Evolutionary conservation across 2,329 filamentous ascomycete genomes (phyloP).

Genomic region (Aspergillus udagawae): DNA sequence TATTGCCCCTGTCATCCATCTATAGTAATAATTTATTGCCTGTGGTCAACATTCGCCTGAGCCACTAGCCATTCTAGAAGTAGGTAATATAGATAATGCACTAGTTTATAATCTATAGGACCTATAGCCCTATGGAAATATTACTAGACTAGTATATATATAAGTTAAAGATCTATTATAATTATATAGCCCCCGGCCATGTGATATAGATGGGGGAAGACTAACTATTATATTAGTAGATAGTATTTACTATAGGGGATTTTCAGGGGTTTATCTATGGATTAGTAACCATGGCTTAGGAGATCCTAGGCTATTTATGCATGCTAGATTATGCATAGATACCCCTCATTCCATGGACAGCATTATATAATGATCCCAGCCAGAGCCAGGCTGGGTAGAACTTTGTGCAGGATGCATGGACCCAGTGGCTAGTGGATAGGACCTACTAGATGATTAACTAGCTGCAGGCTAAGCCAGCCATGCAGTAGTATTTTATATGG

Average conservation of each 20-base stretch:
- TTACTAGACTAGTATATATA: not conserved
- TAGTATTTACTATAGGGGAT: not conserved
- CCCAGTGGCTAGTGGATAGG: no score
- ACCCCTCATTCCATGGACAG: no score
- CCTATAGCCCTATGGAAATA: no score
- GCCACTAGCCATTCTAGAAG: not conserved
- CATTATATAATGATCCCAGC: no score
- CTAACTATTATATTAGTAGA: not conserved
- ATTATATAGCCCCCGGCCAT: not conserved
- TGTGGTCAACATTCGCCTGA: not conserved
- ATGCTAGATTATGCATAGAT: no score
- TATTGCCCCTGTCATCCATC: not conserved
- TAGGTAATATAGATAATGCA: not conserved
- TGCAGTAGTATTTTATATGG: no score
- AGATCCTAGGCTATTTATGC: no score
- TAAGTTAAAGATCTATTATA: conserved; percentile 7
- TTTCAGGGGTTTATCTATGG: not conserved
- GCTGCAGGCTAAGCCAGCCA: no score
- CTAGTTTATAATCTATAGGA: conserved; percentile 1
- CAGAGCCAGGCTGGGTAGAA: no score
- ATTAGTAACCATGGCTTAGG: not conserved
- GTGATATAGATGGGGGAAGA: not conserved
- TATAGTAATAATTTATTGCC: not conserved
- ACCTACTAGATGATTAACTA: no score
- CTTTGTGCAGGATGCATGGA: no score